A percentile compares a stretch with the other conserved stretches of the same genome.
Evolutionary conservation across 352 stramenopile species (phyloP).

Genomic region (Halophytophthora batemanensis): DNA sequence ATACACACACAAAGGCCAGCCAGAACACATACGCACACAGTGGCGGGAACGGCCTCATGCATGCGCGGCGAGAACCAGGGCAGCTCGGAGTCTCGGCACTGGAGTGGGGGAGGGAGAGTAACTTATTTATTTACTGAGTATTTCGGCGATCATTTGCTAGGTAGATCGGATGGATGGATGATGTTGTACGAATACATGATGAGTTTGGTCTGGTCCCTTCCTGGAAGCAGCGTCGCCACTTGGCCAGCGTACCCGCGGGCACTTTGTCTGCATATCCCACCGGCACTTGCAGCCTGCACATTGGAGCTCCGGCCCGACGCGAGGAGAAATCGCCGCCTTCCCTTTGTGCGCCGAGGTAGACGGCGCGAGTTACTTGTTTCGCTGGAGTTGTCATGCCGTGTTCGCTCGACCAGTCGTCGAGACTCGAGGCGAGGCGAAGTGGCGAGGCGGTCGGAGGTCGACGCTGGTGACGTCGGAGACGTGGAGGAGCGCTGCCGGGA

Average conservation of each 20-base stretch:
- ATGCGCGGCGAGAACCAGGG: background rate
- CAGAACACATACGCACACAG: constrained; percentile 25
- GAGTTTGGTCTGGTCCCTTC: constrained; percentile 1
- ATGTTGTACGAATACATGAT: constrained; percentile 22
- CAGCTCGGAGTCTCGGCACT: constrained; percentile 20
- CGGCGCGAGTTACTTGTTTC: constrained; percentile 4
- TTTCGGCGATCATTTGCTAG: constrained; percentile 2
- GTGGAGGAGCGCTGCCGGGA: too few species aligned
- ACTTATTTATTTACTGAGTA: constrained; percentile 49
- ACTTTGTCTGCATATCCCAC: too few species aligned
- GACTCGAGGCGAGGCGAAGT: too few species aligned
- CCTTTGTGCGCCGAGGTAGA: constrained; percentile 10
- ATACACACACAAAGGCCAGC: background rate
- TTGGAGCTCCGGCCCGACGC: constrained; percentile 4
- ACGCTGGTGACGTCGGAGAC: too few species aligned
- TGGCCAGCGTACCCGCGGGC: too few species aligned
- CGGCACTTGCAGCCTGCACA: background rate
- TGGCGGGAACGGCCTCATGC: too few species aligned
- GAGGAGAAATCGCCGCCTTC: constrained; percentile 15
- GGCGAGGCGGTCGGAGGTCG: too few species aligned
- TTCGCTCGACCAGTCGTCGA: too few species aligned
- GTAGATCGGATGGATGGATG: constrained; percentile 9
- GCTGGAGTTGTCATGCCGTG: too few species aligned
- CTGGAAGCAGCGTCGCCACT: too few species aligned
- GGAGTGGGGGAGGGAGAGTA: constrained; percentile 15